Evolutionary conservation across 2,329 filamentous ascomycete species (phyloP), one percentile per base, ranked within the genome.

Genomic region (Stagonosporopsis rhizophila): DNA sequence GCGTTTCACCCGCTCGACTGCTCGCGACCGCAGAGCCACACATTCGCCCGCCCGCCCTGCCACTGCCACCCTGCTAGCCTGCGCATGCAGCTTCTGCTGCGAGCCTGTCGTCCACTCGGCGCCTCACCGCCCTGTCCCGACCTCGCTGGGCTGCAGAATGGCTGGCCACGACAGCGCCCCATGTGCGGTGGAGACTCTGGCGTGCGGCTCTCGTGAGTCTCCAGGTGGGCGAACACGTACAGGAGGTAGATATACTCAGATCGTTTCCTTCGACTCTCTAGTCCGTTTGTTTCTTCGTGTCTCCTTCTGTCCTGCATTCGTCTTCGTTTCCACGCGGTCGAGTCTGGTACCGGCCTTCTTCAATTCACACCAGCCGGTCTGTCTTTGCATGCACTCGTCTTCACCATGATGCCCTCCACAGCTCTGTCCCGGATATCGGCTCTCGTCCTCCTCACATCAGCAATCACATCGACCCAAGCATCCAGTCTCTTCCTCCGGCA

Each of bases 91-190:
- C 48, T 44, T 25, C 63, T 64, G 62, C 59, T 62, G 59, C 65
- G 52, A 61, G 56, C 39, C 66, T 70, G 56, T 53, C 62, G 56
- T 67, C 72, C 72, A 75, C 58, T 73, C 69, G 67, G 66, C 69
- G 72, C 67, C 59, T 72, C 64, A 40, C 45, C 49, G 44, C 60
- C 61, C 70, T 70, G 70, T 72, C 69, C 32, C 22, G 27, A 49
- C 30, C 40, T 3, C 34, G 4, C n/a, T 56, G 48, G 58, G 51
- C 58, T 50, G 47, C 53, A 45, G 45, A 22, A 62, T 55, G 56
- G 50, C 56, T 61, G 54, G 57, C 54, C 58, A 45, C 40, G 37
- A 60, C 40, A 49, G 53, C 38, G 53, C 58, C 55, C 15, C 47
- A 22, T 37, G 49, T 45, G 45, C 48, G 35, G 41, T 62, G 58